A percentile compares a stretch with the other conserved stretches of the same genome.
These are phyloP conservation scores for Mycena sanguinolenta DNA, from an alignment of 768 basidiomycete species.

Conservation along the genomic window DNA sequence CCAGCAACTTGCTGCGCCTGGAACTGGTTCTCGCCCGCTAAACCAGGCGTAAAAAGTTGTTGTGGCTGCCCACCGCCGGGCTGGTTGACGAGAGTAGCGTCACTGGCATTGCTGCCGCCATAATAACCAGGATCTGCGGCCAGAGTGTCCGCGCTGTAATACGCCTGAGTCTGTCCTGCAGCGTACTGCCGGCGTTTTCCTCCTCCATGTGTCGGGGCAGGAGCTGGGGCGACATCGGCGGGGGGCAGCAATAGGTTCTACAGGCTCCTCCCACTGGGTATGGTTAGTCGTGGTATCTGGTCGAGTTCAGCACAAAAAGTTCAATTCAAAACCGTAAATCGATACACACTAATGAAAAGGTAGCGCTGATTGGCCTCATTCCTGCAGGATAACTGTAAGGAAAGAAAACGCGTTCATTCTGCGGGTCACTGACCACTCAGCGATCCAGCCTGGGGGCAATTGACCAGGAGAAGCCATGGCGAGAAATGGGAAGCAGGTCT, in stretches of 20 bases:
- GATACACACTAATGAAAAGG: constrained; percentile 86
- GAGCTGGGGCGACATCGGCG: constrained; percentile 55
- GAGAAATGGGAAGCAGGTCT: constrained; percentile 37
- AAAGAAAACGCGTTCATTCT: background rate
- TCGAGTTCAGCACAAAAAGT: constrained; percentile 37
- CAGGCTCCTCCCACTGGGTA: constrained; percentile 91
- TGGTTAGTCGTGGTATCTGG: constrained; percentile 87
- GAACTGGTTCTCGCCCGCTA: constrained; percentile 78
- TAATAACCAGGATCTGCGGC: constrained; percentile 59
- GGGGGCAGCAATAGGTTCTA: constrained; percentile 49
- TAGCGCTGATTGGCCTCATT: constrained; percentile 84
- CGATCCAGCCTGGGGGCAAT: constrained; percentile 92
- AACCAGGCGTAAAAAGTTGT: constrained; percentile 85
- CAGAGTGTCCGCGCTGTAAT: constrained; percentile 66
- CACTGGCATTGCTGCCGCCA: constrained; percentile 51
- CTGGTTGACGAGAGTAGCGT: constrained; percentile 43
- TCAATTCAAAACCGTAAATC: constrained; percentile 6
- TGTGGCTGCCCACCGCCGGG: constrained; percentile 61
- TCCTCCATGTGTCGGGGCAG: constrained; percentile 58
- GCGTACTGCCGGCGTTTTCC: constrained; percentile 93
- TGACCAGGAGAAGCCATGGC: constrained; percentile 67
- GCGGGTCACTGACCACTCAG: constrained; percentile 77
- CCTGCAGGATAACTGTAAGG: constrained; percentile 58
- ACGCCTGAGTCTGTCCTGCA: constrained; percentile 92
- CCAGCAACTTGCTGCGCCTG: constrained; percentile 65